Base-by-base conservation (phyloP, 2,329 filamentous ascomycete genomes). In the Nigrospora oryzae region DNA sequence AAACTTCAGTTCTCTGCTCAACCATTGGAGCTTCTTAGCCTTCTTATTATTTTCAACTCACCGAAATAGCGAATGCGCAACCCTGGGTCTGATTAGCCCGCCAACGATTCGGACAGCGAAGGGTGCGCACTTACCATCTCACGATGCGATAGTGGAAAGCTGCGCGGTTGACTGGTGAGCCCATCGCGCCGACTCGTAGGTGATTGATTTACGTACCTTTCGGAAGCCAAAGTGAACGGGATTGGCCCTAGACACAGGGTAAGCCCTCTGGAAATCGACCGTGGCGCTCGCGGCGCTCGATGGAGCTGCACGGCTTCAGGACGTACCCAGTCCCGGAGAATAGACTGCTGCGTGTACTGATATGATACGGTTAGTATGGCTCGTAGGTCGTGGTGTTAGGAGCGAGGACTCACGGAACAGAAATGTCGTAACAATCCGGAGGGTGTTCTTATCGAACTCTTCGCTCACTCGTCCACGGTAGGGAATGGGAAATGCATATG, bases 161-260 rank as follows among this genome's bases (percentile, higher is more conserved):
- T 44, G 13, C 12, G 5, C 13, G 14, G 1, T 13, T 28, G n/a
- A 2, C 12, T 10, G 5, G 23, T 17, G 11, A 31, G 10, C 15
- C 23, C n/a, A 6, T 16, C 2, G 40, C 13, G 14, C 10, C 35
- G 14, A n/a, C 17, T 6, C 2, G 17, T n/a, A 36, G 35, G 35
- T 2, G 14, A 3, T n/a, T 7, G 5, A 10, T 23, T n/a, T 11
- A 37, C 57, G 48, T 39, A 56, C 56, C 54, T 57, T 51, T 75
- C 73, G 4, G 70, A 70, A 12, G 71, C 71, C 15, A 74, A 60
- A 2, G 69, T 74, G 40, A 73, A 74, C 0, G 71, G 68, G 11
- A 74, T 73, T 0, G 71, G 71, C 0, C 70, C 71, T 48, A 63
- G 38, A 11, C 56, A n/a, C 14, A 28, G 23, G 34, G 13, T 43